Conservation (phyloP, 169 alveolate genomes). For the Eimeria maxima region DNA sequence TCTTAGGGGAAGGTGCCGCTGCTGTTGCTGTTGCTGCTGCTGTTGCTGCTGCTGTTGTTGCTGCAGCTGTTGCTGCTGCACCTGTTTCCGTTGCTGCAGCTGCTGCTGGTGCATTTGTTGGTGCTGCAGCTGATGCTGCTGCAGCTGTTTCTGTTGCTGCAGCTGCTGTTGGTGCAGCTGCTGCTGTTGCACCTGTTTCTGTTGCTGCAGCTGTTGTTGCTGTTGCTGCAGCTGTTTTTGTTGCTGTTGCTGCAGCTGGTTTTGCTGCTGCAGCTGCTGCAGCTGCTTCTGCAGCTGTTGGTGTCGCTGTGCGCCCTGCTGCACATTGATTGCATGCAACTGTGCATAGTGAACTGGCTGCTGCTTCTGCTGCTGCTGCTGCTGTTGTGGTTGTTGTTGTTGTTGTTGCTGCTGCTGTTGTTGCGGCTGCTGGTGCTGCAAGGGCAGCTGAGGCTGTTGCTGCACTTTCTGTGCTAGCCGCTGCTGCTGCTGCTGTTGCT, state of each 20-base stretch:
- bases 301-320: not conserved
- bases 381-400: not conserved
- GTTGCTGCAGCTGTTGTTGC: not conserved
- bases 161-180: not conserved
- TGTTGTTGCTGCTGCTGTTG: conserved; percentile 9
- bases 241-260: not conserved
- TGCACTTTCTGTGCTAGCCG: no score
- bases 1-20: not conserved
- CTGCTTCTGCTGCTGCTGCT: not conserved
- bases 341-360: no score
- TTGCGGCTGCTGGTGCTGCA: no score
- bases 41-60: conserved; percentile 1
- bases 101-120: not conserved
- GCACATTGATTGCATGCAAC: not conserved
- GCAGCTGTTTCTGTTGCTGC: not conserved
- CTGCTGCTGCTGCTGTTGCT: not conserved
- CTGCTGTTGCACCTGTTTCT: not conserved
- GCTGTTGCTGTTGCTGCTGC: not conserved
- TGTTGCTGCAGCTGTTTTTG: not conserved
- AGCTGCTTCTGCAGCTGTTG: not conserved
- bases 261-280: not conserved
- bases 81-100: not conserved
- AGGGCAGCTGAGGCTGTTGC: no score
- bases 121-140: not conserved
- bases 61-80: not conserved